A percentile compares a stretch with the other conserved stretches of the same genome.
phyloP scores from a whole-genome alignment of 2,329 filamentous ascomycete genomes.

The Nemania sp. region DNA sequence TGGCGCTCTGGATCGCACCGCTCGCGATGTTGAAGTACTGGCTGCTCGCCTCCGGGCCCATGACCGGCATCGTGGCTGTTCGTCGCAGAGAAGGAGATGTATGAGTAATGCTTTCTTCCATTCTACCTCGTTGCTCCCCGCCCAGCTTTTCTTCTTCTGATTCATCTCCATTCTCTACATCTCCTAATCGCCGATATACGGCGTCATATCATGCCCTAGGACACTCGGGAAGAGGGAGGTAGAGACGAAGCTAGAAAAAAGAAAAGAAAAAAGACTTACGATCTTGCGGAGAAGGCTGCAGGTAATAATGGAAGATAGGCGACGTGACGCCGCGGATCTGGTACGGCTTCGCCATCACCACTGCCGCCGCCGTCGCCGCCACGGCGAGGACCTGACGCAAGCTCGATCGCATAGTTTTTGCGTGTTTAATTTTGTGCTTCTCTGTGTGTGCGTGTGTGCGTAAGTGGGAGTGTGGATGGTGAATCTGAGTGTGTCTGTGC shows the following conservation, averaged over 20 bases:
- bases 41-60: conserved; percentile 54
- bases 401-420: conserved; percentile 26
- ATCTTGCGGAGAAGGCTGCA: conserved; percentile 52
- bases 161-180: no score
- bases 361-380: conserved; percentile 16
- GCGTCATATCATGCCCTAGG: not conserved
- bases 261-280: conserved; percentile 35
- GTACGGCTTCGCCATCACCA: conserved; percentile 48
- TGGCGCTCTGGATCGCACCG: conserved; percentile 53
- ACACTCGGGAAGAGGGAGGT: no score
- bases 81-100: not conserved
- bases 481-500: no score
- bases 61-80: conserved; percentile 49
- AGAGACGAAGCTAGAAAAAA: not conserved
- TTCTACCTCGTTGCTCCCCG: not conserved
- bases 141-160: not conserved
- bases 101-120: not conserved
- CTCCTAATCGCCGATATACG: no score
- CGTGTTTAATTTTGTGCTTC: no score
- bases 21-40: conserved; percentile 54
- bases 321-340: conserved; percentile 55
- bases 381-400: conserved; percentile 11
- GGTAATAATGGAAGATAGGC: conserved; percentile 58
- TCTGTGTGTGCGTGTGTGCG: no score
- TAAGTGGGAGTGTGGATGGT: no score